Conservation (phyloP, 805 yeast species). For the Scheffersomyces lignosus region DNA sequence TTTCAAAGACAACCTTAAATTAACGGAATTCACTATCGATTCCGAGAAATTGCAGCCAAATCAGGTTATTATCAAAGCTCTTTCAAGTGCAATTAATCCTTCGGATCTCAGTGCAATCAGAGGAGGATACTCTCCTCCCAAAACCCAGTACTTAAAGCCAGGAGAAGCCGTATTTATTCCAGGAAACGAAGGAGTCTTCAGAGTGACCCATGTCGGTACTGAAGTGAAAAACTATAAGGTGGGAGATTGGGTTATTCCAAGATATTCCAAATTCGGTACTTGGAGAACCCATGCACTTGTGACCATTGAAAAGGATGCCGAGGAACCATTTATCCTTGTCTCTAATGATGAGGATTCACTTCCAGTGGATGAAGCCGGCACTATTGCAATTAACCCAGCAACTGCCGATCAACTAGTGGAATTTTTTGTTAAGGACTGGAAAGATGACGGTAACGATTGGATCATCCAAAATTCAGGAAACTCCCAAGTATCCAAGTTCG, state of each 20-base stretch:
- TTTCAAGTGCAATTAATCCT: conserved; percentile 88
- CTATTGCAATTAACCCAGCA: conserved; percentile 20
- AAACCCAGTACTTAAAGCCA: not conserved
- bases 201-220: conserved; percentile 14
- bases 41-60: conserved; percentile 15
- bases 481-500: conserved; percentile 31
- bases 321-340: conserved; percentile 11
- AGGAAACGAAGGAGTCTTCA: conserved; percentile 23
- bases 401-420: conserved; percentile 21
- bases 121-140: conserved; percentile 75
- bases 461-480: conserved; percentile 34
- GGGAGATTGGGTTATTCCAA: conserved; percentile 21
- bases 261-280: conserved; percentile 19
- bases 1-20: conserved; percentile 16
- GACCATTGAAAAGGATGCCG: not conserved
- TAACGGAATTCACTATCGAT: conserved; percentile 23
- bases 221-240: conserved; percentile 10
- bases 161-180: conserved; percentile 8
- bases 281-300: conserved; percentile 24
- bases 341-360: conserved; percentile 2
- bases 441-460: conserved; percentile 24
- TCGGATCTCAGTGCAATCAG: conserved; percentile 84
- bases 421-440: conserved; percentile 19
- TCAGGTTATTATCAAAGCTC: conserved; percentile 60
- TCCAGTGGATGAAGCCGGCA: conserved; percentile 18